Evolutionary conservation across 148 eudicot genomes (phyloP).

Genomic region (Pouteria glomerata): DNA sequence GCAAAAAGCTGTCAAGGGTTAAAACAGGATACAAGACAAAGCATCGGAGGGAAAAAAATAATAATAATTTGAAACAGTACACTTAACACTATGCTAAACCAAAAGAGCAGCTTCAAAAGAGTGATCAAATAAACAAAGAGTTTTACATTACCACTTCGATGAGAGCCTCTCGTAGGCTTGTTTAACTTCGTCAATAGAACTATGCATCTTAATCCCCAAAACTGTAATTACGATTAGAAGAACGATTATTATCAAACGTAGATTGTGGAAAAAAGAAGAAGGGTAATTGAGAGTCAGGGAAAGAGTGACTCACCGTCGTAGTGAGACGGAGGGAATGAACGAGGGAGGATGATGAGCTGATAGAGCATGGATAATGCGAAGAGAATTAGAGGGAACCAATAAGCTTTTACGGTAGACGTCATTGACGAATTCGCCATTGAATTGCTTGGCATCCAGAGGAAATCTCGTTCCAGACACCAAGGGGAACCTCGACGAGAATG

Average conservation of each 20-base stretch:
- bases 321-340: slow-evolving; percentile 61
- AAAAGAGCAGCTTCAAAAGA: too few species aligned
- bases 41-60: not conserved
- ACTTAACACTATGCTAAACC: not conserved
- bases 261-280: not conserved
- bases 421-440: slow-evolving; percentile 13
- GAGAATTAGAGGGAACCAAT: slow-evolving; percentile 56
- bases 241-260: not conserved
- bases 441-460: not conserved
- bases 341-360: slow-evolving; percentile 61
- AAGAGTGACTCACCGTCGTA: slow-evolving; percentile 53
- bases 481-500: not conserved
- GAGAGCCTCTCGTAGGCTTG: slow-evolving; percentile 55
- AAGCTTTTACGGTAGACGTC: slow-evolving; percentile 38
- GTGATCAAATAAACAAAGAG: not conserved
- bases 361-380: slow-evolving; percentile 49
- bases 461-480: not conserved
- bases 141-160: slow-evolving; percentile 42
- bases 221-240: slow-evolving; percentile 32
- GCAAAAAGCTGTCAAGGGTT: not conserved
- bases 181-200: slow-evolving; percentile 61
- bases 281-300: not conserved
- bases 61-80: not conserved
- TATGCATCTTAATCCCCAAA: slow-evolving; percentile 40
- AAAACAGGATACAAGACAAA: not conserved